Base-by-base conservation (phyloP, 202 grass and related monocot genomes). In the Elaeis oleifera region DNA sequence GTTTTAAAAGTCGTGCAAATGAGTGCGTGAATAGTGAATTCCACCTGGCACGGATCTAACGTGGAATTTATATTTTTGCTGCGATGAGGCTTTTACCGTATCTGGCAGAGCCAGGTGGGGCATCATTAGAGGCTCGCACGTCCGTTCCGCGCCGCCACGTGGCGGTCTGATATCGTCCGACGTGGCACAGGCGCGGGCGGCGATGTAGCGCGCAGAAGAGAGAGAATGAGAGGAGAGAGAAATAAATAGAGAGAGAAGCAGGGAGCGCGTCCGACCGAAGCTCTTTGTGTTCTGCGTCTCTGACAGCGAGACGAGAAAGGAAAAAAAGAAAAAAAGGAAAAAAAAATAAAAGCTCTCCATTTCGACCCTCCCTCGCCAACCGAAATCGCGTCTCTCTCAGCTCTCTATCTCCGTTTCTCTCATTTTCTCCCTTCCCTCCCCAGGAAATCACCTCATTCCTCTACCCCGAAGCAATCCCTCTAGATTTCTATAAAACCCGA, bases 231-330 rank as follows among this genome's bases (percentile, higher is more conserved):
- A 39, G 8, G 21, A 55, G 21, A 7, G 51, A 19, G 5, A 53
- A 18, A 15, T 16, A 52, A 52, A 52, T n/a, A 22, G 21, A 55
- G 17, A 55, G 53, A 13, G 9, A 44, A 13, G 11, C 9, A 13
- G 36, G 6, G 36, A 44, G 7, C 8, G 7, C 36, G 28, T 31
- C 28, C 28, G 28, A 6, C 28, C 28, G 28, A 49, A 77, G 27
- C 49, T 67, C 11, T 56, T 71, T 39, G 50, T 65, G 14, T 75
- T 54, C 55, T 54, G 59, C 28, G 50, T 64, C 58, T 64, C 59
- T 55, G 59, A 64, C 28, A 64, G 22, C 61, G 26, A 56, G 53
- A 54, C 26, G 49, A 71, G 54, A 60, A 59, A 5, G 24, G 44
- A 22, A 7, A 5, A 25, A 22, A 17, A 50, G 5, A 23, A 32